Percentiles rank a stretch among this genome's conserved stretches.
These are phyloP conservation scores for Fagopyrum esculentum DNA, from an alignment of 148 eudicot species.

Conservation along the genomic window DNA sequence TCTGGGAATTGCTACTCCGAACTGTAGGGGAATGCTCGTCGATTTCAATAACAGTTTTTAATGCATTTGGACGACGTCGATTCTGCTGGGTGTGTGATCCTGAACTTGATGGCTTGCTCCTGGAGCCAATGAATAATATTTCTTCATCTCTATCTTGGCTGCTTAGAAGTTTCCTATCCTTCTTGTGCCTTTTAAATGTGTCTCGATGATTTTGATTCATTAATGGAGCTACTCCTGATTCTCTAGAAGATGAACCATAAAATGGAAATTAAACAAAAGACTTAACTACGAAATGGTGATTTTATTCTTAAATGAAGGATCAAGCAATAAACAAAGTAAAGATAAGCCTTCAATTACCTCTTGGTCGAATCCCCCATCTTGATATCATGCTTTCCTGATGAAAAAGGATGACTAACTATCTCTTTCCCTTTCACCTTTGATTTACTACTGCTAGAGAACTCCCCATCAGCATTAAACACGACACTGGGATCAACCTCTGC, in stretches of 20 bases:
- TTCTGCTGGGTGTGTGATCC: slow-evolving; percentile 28
- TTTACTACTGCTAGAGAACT: too few relatives aligned
- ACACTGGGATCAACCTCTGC: slow-evolving; percentile 25
- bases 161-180: slow-evolving; percentile 12
- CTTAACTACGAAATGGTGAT: slow-evolving; percentile 11
- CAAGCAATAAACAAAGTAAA: too few relatives aligned
- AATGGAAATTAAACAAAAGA: neutral
- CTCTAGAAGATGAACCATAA: slow-evolving; percentile 4
- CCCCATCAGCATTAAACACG: slow-evolving; percentile 9
- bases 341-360: too few relatives aligned
- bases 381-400: too few relatives aligned
- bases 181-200: slow-evolving; percentile 36
- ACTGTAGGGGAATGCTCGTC: slow-evolving; percentile 39
- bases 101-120: slow-evolving; percentile 31
- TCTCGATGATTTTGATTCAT: slow-evolving; percentile 3
- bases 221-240: neutral
- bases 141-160: slow-evolving; percentile 33
- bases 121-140: slow-evolving; percentile 32
- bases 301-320: neutral
- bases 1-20: slow-evolving; percentile 21
- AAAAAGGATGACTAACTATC: too few relatives aligned
- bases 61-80: slow-evolving; percentile 17
- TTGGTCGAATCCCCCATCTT: too few relatives aligned
- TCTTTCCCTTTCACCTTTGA: too few relatives aligned
- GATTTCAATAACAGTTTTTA: slow-evolving; percentile 32